Evolutionary conservation across 2,329 filamentous ascomycete species (phyloP).

Genomic region (Hortaea werneckii): DNA sequence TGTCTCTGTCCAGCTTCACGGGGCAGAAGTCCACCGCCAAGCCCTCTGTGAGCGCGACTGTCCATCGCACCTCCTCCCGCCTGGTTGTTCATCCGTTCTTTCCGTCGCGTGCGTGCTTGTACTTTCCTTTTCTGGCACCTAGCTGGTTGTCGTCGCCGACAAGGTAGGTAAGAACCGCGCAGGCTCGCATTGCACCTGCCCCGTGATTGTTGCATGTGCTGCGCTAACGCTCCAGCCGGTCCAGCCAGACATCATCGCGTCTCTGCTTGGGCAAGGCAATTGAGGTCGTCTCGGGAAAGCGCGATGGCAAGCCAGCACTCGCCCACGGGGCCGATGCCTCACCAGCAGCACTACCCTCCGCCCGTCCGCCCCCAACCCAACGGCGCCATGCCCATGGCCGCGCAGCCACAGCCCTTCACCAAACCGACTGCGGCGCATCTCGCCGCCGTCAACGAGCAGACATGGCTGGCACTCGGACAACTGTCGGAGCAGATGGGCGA

Average conservation of each 20-base stretch:
- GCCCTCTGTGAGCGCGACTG: not conserved
- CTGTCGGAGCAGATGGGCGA: constrained; percentile 82
- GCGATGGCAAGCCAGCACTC: constrained; percentile 51
- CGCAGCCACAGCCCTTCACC: constrained; percentile 32
- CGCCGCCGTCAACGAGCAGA: constrained; percentile 67
- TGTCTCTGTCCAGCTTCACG: no score
- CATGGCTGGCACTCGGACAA: constrained; percentile 86
- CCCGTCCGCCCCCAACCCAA: constrained; percentile 54
- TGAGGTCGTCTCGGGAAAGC: not conserved
- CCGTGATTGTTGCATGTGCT: not conserved
- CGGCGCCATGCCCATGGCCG: constrained; percentile 37
- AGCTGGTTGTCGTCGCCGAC: constrained; percentile 1
- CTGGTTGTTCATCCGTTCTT: not conserved
- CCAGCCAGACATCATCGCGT: not conserved
- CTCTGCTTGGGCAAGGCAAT: no score
- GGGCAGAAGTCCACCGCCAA: no score
- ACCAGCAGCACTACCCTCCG: constrained; percentile 56
- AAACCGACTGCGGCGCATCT: constrained; percentile 63
- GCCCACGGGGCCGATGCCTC: constrained; percentile 59
- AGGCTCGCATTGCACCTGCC: not conserved
- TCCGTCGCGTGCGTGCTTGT: not conserved
- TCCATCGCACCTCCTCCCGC: not conserved
- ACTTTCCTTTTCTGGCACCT: not conserved
- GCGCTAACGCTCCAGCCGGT: not conserved
- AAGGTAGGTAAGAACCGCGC: not conserved